Evolutionary conservation across 169 alveolate species (phyloP).

Genomic region (Plasmodium cynomolgi): DNA sequence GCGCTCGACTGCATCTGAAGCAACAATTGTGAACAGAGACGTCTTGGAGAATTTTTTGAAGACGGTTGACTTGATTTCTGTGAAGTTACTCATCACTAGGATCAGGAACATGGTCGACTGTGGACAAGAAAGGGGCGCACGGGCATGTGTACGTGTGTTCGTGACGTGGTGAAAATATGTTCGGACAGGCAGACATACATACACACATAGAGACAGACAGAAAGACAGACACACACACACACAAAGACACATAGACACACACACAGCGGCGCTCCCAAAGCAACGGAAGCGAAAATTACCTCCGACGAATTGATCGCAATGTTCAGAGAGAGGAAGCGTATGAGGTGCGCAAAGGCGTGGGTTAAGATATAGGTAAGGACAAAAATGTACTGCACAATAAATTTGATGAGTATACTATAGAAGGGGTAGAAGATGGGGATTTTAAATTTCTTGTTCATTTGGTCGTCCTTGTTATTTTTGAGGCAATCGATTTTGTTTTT

Average conservation of each 20-base stretch:
- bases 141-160: background rate
- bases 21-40: constrained; percentile 86
- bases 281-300: constrained; percentile 40
- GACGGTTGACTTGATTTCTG: constrained; percentile 92
- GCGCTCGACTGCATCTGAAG: constrained; percentile 91
- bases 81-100: constrained; percentile 91
- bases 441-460: constrained; percentile 34
- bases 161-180: background rate
- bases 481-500: background rate
- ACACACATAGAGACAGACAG: background rate
- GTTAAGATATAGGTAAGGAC: constrained; percentile 82
- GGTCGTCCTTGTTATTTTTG: constrained; percentile 31
- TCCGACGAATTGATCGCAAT: constrained; percentile 93
- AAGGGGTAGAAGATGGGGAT: constrained; percentile 70
- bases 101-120: constrained; percentile 90
- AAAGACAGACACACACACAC: background rate
- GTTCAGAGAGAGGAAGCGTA: constrained; percentile 89
- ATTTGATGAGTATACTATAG: constrained; percentile 53
- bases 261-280: background rate
- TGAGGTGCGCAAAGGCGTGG: constrained; percentile 89
- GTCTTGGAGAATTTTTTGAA: constrained; percentile 87
- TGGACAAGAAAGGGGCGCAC: background rate
- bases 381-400: constrained; percentile 54
- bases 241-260: background rate
- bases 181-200: background rate